Conservation (phyloP, 495 filamentous ascomycete species). For the Neurospora sp. region DNA sequence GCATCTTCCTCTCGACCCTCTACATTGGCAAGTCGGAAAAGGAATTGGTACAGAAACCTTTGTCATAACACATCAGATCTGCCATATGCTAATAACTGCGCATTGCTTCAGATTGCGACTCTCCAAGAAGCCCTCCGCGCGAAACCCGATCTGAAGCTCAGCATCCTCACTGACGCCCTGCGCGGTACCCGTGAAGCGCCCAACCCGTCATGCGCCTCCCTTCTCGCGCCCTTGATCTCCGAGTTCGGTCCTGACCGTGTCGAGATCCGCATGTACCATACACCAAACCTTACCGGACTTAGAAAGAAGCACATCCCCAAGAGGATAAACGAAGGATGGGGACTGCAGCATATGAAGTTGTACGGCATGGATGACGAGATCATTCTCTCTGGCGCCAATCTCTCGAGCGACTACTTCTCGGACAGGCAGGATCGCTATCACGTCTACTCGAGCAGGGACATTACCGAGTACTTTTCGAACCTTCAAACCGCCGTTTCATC, state of each 20-base stretch:
- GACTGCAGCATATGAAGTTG: constrained; percentile 97
- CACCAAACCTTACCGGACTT: constrained; percentile 83
- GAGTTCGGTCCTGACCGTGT: constrained; percentile 83
- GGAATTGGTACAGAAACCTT: constrained; percentile 52
- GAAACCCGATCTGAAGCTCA: constrained; percentile 72
- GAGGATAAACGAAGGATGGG: constrained; percentile 96
- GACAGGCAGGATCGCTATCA: constrained; percentile 94
- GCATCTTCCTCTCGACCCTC: constrained; percentile 86
- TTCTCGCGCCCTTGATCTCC: constrained; percentile 67
- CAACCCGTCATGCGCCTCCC: constrained; percentile 77
- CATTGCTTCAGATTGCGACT: constrained; percentile 51
- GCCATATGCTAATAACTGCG: neutral
- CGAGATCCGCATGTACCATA: constrained; percentile 95
- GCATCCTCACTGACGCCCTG: constrained; percentile 86
- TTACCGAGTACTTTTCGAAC: constrained; percentile 72
- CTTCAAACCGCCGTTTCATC: constrained; percentile 69
- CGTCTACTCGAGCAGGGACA: constrained; percentile 63
- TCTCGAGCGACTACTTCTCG: constrained; percentile 92
- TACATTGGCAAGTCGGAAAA: constrained; percentile 94
- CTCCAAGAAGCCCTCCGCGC: constrained; percentile 62
- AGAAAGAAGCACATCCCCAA: constrained; percentile 75
- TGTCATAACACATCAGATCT: neutral
- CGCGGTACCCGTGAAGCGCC: constrained; percentile 88
- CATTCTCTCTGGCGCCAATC: constrained; percentile 88
- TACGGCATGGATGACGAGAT: constrained; percentile 96